Evolutionary conservation across 2,329 filamentous ascomycete genomes (phyloP).

Genomic region (Aspergillus viridinutans): DNA sequence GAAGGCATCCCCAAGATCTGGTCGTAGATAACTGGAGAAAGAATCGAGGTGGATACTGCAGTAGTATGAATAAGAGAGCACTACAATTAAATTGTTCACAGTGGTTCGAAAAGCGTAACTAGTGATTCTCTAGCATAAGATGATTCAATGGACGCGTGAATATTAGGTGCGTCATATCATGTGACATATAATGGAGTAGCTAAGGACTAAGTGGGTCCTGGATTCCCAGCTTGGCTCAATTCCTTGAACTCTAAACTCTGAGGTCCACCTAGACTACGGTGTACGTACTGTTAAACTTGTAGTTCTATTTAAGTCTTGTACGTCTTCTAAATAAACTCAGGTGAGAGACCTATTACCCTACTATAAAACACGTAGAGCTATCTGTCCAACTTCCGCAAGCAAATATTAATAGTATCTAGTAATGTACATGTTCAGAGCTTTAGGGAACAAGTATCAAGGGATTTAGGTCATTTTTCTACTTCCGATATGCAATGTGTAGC

Average conservation of each 20-base stretch:
- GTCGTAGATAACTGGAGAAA: neutral
- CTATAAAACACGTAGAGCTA: neutral
- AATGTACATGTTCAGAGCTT: neutral
- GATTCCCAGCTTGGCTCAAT: no score
- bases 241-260: neutral
- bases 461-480: neutral
- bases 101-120: neutral
- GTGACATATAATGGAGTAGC: neutral
- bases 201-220: neutral
- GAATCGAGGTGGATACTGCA: neutral
- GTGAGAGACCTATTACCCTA: neutral
- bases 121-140: neutral
- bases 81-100: neutral
- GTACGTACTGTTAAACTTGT: no score
- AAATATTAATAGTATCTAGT: neutral
- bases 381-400: neutral
- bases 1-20: conserved; percentile 9
- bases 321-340: neutral
- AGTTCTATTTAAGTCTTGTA: no score
- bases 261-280: neutral
- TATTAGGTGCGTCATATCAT: neutral
- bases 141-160: neutral
- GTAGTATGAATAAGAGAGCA: neutral
- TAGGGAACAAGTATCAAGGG: neutral
- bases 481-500: neutral